Conservation (phyloP, 1,284 basidiomycete species). For the Sanghuangporus weigelae region DNA sequence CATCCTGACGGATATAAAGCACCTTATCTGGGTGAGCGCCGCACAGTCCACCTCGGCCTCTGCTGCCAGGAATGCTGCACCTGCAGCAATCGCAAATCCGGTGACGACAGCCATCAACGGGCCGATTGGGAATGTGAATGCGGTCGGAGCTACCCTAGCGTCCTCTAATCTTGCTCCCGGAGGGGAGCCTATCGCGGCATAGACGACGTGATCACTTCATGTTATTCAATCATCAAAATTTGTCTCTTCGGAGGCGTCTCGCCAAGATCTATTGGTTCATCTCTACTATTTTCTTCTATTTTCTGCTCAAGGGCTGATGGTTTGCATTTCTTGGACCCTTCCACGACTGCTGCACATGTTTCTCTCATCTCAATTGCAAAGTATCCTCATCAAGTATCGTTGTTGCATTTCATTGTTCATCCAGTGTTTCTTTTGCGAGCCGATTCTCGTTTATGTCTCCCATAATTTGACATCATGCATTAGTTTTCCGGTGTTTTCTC, state of each 20-base stretch:
- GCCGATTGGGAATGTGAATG: not conserved
- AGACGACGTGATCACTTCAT: not conserved
- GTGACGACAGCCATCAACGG: not conserved
- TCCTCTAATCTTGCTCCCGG: not conserved
- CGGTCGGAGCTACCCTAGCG: not conserved
- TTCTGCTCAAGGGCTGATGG: not conserved
- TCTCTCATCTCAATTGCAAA: not conserved
- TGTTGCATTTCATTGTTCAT: not conserved
- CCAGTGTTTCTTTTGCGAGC: not conserved
- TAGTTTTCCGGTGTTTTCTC: not conserved
- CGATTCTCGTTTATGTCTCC: not conserved
- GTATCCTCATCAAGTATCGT: not conserved
- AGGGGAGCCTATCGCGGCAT: not conserved
- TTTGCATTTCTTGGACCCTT: not conserved
- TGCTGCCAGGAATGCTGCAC: not conserved
- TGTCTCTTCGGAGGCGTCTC: not conserved
- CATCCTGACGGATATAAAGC: conserved; percentile 10
- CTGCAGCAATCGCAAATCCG: not conserved
- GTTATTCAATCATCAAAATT: not conserved
- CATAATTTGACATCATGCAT: not conserved
- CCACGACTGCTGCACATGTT: not conserved
- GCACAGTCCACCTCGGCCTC: not conserved
- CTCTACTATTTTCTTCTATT: not conserved
- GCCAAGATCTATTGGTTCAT: not conserved
- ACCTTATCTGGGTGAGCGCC: conserved; percentile 8